Base-by-base conservation (phyloP, 208 protist genomes). In the Leishmania braziliensis region DNA sequence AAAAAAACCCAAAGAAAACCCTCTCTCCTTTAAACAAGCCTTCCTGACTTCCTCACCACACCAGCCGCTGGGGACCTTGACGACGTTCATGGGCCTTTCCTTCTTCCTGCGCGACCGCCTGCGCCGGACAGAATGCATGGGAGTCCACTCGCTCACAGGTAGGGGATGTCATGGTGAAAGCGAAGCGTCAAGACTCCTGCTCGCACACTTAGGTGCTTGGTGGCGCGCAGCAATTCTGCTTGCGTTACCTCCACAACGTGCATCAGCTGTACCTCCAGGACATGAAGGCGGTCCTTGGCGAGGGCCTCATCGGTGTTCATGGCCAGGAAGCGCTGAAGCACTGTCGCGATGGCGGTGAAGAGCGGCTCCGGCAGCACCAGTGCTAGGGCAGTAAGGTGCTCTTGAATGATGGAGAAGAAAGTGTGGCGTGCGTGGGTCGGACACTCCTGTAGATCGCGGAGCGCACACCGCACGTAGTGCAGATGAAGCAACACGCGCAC, bases 331-430 rank as follows among this genome's bases (percentile, higher is more conserved):
- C 62, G 65, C 51, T 84, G 75, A 48, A 90, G 51, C 9, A 89
- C 86, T 33, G 81, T 5, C 10, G 84, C 83, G 18, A 97, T 85
- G 33, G 88, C 88, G 6, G 74, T 56, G 54, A 97, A 90, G 26
- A 97, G 84, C 20, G 90, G 92, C 48, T 97, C 93, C 1, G 93
- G 91, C 12, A 97, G 46, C 46, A 91, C 70, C 16, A 65, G 23
- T 33, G 89, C 76, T 23, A 95, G 77, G 39, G 10, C 51, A 26
- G 75, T 62, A 4, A 97, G 58, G 58, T 88, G 79, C 65, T 79
- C 72, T 1, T 58, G 56, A 12, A 92, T 46, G 3, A 84, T 60
- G 26, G 66, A 33, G 66, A 72, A 88, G 70, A 92, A 85, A 18
- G 46, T 43, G 23, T 75, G 43, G 16, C 81, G 75, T 23, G 83